A percentile compares a stretch with the other conserved stretches of the same genome.
phyloP scores from a whole-genome alignment of 306 rosid genomes.

The Sphenostylis stenocarpa region DNA sequence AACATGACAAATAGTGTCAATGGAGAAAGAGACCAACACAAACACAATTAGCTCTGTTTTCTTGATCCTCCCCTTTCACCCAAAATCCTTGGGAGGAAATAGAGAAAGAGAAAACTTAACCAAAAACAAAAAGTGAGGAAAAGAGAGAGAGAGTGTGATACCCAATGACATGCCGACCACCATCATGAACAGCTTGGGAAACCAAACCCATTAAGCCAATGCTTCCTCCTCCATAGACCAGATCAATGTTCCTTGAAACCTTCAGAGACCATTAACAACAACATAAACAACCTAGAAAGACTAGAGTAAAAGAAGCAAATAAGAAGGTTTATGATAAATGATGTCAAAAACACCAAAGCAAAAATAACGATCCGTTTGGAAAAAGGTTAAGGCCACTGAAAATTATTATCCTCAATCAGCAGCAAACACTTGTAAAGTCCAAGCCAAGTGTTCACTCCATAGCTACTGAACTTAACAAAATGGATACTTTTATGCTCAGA shows the following conservation, averaged over 20 bases:
- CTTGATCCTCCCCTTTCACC: slow-evolving; percentile 36
- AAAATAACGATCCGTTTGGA: slow-evolving; percentile 32
- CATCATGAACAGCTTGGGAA: slow-evolving; percentile 99
- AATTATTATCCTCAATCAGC: slow-evolving; percentile 19
- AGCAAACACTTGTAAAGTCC: slow-evolving; percentile 25
- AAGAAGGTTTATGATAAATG: neutral
- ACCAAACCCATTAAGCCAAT: slow-evolving; percentile 97
- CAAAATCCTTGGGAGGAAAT: slow-evolving; percentile 34
- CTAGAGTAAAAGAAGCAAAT: slow-evolving; percentile 5
- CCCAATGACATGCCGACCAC: slow-evolving; percentile 99
- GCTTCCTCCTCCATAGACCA: slow-evolving; percentile 99
- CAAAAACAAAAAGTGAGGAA: neutral
- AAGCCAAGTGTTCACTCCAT: slow-evolving; percentile 3
- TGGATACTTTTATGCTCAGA: neutral
- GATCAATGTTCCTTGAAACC: slow-evolving; percentile 95
- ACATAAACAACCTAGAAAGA: slow-evolving; percentile 16
- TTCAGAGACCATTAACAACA: slow-evolving; percentile 42
- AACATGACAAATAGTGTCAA: slow-evolving; percentile 63
- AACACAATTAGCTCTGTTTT: slow-evolving; percentile 37
- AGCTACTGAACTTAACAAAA: neutral
- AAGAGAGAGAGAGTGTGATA: slow-evolving; percentile 13
- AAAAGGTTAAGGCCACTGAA: slow-evolving; percentile 9
- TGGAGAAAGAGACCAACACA: slow-evolving; percentile 40
- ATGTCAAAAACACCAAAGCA: slow-evolving; percentile 22
- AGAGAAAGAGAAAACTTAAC: slow-evolving; percentile 7